Conservation (phyloP, 2,329 filamentous ascomycete genomes). For the Lojkania enalia region DNA sequence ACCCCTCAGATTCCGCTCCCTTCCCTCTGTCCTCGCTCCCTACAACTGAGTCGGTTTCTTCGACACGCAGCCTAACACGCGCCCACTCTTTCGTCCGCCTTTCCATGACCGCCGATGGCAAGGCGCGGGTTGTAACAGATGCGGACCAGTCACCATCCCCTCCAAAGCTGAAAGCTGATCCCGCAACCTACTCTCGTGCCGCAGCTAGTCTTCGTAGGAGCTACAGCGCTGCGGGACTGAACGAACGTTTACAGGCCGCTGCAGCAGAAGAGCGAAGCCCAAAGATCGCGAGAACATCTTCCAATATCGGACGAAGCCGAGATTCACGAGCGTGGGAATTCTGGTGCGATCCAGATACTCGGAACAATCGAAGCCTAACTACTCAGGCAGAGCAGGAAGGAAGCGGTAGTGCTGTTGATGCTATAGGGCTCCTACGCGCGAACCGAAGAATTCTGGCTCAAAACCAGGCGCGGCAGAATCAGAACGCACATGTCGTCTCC, state of each 20-base stretch:
- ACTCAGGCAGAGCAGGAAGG: conserved; percentile 80
- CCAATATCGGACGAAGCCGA: conserved; percentile 71
- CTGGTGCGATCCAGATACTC: conserved; percentile 78
- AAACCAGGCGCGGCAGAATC: conserved; percentile 70
- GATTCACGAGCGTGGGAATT: conserved; percentile 91
- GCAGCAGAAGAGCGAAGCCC: conserved; percentile 32
- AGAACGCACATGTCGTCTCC: conserved; percentile 49
- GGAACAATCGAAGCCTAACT: conserved; percentile 69
- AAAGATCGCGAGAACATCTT: conserved; percentile 53
- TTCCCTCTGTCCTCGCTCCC: conserved; percentile 22
- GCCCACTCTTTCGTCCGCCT: conserved; percentile 66
- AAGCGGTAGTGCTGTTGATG: conserved; percentile 76
- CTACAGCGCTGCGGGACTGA: conserved; percentile 63
- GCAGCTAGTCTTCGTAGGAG: conserved; percentile 67
- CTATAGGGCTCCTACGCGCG: conserved; percentile 79
- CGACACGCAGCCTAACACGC: conserved; percentile 46
- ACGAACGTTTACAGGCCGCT: conserved; percentile 38
- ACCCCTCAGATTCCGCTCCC: conserved; percentile 30
- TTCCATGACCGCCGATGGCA: conserved; percentile 84
- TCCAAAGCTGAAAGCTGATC: conserved; percentile 56
- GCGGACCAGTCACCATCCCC: conserved; percentile 72
- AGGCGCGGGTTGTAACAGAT: conserved; percentile 78
- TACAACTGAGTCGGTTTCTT: conserved; percentile 54
- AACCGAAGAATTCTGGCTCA: conserved; percentile 56
- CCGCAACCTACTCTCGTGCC: conserved; percentile 42